Evolutionary conservation across 352 stramenopile genomes (phyloP).

Genomic region (Pythium pyrilobum): DNA sequence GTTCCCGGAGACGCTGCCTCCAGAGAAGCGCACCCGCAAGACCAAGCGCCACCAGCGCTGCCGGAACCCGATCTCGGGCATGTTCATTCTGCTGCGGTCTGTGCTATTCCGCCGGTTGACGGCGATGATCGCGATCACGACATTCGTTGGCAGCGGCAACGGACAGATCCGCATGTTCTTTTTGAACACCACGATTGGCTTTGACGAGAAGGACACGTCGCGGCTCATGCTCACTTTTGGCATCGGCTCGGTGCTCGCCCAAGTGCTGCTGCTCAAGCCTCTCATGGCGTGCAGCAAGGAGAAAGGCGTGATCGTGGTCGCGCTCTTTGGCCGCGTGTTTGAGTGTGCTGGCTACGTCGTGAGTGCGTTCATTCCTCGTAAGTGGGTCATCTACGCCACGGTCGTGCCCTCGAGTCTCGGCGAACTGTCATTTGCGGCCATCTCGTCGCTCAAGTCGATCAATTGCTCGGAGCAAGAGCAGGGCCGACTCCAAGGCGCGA

Average conservation of each 20-base stretch:
- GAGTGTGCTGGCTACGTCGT: slow-evolving; percentile 33
- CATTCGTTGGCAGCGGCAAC: slow-evolving; percentile 51
- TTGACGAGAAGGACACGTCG: slow-evolving; percentile 60
- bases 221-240: slow-evolving; percentile 57
- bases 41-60: slow-evolving; percentile 27
- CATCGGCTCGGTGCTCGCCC: slow-evolving; percentile 46
- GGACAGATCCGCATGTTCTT: slow-evolving; percentile 68
- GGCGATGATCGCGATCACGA: slow-evolving; percentile 59
- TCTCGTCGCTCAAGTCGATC: slow-evolving; percentile 57
- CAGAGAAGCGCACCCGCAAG: slow-evolving; percentile 27
- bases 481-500: slow-evolving; percentile 65
- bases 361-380: slow-evolving; percentile 46
- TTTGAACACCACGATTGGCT: slow-evolving; percentile 69
- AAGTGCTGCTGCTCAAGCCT: slow-evolving; percentile 55
- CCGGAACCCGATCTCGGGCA: slow-evolving; percentile 53
- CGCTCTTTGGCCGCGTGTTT: slow-evolving; percentile 35
- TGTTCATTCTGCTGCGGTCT: slow-evolving; percentile 63
- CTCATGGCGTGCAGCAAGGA: slow-evolving; percentile 52
- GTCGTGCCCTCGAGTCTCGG: slow-evolving; percentile 38
- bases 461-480: slow-evolving; percentile 67
- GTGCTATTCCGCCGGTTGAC: slow-evolving; percentile 61
- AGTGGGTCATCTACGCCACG: slow-evolving; percentile 54
- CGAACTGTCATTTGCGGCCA: slow-evolving; percentile 65
- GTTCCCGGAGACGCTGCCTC: slow-evolving; percentile 52
- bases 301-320: slow-evolving; percentile 62